Percentiles rank a stretch among this genome's conserved stretches.
Evolutionary conservation across 1,284 basidiomycete genomes (phyloP).

Genomic region (Schizophyllum amplum): DNA sequence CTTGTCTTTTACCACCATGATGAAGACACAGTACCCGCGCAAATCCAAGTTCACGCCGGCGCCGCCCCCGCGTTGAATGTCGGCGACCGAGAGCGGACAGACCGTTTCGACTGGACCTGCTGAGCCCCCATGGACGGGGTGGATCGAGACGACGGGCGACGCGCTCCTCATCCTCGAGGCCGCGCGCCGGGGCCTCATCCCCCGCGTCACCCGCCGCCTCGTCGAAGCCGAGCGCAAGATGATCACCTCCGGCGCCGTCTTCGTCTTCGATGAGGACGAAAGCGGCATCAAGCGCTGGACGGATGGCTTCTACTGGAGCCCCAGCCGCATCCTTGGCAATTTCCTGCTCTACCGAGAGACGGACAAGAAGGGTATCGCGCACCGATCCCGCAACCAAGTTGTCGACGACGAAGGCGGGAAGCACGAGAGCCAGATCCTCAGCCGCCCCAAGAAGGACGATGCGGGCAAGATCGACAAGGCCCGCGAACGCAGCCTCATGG

Average conservation of each 20-base stretch:
- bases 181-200: slow-evolving; percentile 82
- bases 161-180: slow-evolving; percentile 95
- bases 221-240: slow-evolving; percentile 90
- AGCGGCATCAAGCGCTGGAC: slow-evolving; percentile 99
- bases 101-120: slow-evolving; percentile 47
- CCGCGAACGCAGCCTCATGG: slow-evolving; percentile 75
- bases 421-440: slow-evolving; percentile 36
- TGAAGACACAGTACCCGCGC: neutral
- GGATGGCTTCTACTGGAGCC: slow-evolving; percentile 92
- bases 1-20: slow-evolving; percentile 1
- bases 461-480: slow-evolving; percentile 50
- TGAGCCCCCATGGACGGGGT: slow-evolving; percentile 84
- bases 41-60: slow-evolving; percentile 4
- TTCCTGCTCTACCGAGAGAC: slow-evolving; percentile 93
- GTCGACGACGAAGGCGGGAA: slow-evolving; percentile 19
- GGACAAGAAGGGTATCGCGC: slow-evolving; percentile 66
- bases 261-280: slow-evolving; percentile 97
- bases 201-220: slow-evolving; percentile 88
- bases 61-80: slow-evolving; percentile 22
- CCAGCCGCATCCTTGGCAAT: slow-evolving; percentile 84
- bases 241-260: slow-evolving; percentile 91
- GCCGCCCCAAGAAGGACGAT: slow-evolving; percentile 53
- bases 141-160: slow-evolving; percentile 93
- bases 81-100: slow-evolving; percentile 27
- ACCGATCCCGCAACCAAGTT: slow-evolving; percentile 30